Percentiles rank a stretch among this genome's conserved stretches.
These are phyloP conservation scores for Canavalia gladiata DNA, from an alignment of 306 rosid genomes.

Conservation along the genomic window DNA sequence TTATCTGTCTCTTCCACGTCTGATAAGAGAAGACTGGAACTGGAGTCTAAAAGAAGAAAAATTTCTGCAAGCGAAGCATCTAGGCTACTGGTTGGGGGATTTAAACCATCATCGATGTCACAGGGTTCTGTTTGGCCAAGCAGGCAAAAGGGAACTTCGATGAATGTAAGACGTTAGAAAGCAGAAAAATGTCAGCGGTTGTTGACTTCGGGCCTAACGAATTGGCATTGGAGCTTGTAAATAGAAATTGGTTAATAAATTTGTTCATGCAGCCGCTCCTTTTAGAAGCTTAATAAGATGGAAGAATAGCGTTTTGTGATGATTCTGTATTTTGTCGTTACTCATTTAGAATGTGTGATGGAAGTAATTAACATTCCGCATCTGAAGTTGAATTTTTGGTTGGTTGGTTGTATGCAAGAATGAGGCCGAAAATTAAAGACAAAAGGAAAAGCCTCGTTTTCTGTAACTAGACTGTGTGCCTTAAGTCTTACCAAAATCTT, in stretches of 20 bases:
- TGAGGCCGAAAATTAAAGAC: neutral
- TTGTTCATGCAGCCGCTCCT: neutral
- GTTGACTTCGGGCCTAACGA: neutral
- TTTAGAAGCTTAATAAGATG: constrained; percentile 11
- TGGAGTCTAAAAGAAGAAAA: constrained; percentile 77
- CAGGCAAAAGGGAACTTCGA: constrained; percentile 46
- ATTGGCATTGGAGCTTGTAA: constrained; percentile 22
- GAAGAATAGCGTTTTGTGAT: constrained; percentile 13
- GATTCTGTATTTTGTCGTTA: neutral
- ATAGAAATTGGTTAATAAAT: constrained; percentile 31
- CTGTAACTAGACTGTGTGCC: neutral
- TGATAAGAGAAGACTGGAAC: constrained; percentile 59
- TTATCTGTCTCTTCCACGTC: constrained; percentile 55
- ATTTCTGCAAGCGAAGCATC: constrained; percentile 72
- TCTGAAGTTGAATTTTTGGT: neutral
- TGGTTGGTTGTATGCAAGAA: neutral
- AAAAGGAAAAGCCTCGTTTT: too few species aligned
- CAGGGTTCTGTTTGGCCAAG: constrained; percentile 48
- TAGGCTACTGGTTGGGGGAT: constrained; percentile 60
- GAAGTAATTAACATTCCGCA: neutral
- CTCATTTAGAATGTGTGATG: constrained; percentile 10
- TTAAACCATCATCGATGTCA: constrained; percentile 74
- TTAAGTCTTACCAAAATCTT: neutral
- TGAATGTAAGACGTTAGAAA: constrained; percentile 47
- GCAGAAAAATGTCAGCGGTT: neutral